Evolutionary conservation across 2,329 filamentous ascomycete genomes (phyloP), one percentile per base, ranked within the genome.

Genomic region (Drechslera avenae): DNA sequence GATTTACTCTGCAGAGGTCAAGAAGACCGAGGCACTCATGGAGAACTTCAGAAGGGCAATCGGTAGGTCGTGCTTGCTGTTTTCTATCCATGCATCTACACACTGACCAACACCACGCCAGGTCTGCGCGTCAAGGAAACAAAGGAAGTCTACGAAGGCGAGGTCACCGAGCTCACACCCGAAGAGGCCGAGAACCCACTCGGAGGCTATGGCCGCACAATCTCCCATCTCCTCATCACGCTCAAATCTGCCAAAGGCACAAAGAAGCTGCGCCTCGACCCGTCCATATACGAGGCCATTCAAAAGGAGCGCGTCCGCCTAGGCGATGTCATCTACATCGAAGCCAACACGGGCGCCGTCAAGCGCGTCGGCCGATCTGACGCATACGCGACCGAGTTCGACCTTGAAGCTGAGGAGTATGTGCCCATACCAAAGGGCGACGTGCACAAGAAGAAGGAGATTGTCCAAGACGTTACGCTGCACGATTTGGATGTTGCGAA

Each of bases 391-490:
- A 99, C 94, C 43, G 94, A 99, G 74, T 99, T 99, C 73, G 94
- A 99, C 73, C 85, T 99, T 41, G 94, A 99, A 79, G 94, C 94
- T 2, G 94, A 99, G 77, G 94, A 99, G 77, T 99, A 99, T 74
- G 94, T 99, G 60, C 94, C 94, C 5, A 95, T 99, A 58, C 94
- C 94, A 50, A 99, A 99, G 80, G 94, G 94, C 51, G 94, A 99
- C 69, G 94, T 99, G 46, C 94, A 97, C 81, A 99, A 99, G 85
- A 97, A 97, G 86, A 99, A 99, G 81, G 94, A 99, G 78, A 96
- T 99, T 64, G 94, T 99, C 30, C 94, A 99, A 75, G 94, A 99
- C 69, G 94, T 99, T 57, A 97, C 94, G 37, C 83, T 99, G 59
- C 94, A 99, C 75, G 94, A 99, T 71, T 81, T 99, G 49, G 94